These are phyloP conservation scores for Bryum argenteum DNA, from an alignment of 225 moss, liverwort and hornwort genomes.

Conservation along the genomic window DNA sequence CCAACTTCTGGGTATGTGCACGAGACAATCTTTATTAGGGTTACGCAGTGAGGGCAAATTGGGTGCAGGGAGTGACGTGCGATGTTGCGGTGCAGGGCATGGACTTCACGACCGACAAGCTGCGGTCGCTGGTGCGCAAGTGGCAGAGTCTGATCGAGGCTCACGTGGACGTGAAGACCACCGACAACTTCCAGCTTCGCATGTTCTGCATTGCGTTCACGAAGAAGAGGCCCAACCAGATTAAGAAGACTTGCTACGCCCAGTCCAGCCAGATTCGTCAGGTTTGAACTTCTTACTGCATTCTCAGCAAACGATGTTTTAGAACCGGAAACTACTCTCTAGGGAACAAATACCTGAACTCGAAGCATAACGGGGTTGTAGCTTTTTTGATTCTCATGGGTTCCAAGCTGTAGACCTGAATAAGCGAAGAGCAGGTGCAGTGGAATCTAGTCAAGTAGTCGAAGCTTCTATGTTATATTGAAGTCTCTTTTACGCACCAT, in stretches of 20 bases:
- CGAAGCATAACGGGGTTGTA: too few species aligned
- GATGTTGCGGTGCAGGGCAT: conserved; percentile 43
- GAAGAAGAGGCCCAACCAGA: conserved; percentile 61
- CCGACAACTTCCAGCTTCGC: conserved; percentile 50
- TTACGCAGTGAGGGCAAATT: not conserved
- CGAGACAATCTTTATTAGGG: not conserved
- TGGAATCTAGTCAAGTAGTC: conserved; percentile 11
- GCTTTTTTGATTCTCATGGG: not conserved
- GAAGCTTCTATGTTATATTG: not conserved
- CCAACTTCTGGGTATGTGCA: conserved; percentile 74
- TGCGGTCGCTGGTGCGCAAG: conserved; percentile 69
- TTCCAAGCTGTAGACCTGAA: not conserved
- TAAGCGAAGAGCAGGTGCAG: not conserved
- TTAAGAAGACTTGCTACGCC: conserved; percentile 56
- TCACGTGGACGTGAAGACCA: conserved; percentile 39
- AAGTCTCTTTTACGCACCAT: not conserved
- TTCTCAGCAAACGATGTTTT: too few species aligned
- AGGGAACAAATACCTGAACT: too few species aligned
- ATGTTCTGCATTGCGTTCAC: conserved; percentile 61
- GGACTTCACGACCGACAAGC: conserved; percentile 71
- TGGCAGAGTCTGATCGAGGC: conserved; percentile 58
- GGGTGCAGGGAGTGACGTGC: not conserved
- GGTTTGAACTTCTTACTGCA: conserved; percentile 18
- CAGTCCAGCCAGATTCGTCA: conserved; percentile 52
- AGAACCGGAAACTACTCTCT: too few species aligned